phyloP scores from a whole-genome alignment of 257 asterid species.

The Cruciata laevipes region DNA sequence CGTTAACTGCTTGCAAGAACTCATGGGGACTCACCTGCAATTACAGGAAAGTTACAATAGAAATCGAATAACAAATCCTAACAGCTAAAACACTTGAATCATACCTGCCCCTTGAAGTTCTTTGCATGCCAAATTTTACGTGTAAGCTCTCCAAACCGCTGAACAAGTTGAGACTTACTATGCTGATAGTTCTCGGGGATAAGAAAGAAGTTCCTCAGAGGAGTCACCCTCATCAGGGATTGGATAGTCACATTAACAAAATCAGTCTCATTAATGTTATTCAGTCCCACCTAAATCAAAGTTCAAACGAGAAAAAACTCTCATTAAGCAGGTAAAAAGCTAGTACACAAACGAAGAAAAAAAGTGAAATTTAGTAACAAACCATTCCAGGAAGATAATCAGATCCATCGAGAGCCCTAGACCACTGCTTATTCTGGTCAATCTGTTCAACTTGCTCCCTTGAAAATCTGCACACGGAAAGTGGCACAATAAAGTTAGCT shows the following conservation, averaged over 20 bases:
- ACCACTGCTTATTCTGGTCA: constrained; percentile 83
- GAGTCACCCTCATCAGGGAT: constrained; percentile 96
- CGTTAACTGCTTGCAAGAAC: constrained; percentile 94
- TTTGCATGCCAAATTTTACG: constrained; percentile 94
- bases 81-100: neutral
- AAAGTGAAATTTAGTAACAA: constrained; percentile 10
- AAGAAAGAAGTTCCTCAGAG: constrained; percentile 94
- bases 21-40: constrained; percentile 99
- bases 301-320: constrained; percentile 14
- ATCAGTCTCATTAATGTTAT: constrained; percentile 94
- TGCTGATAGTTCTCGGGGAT: constrained; percentile 80
- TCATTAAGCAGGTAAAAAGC: neutral
- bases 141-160: constrained; percentile 91
- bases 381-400: constrained; percentile 99
- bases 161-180: constrained; percentile 89
- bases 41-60: constrained; percentile 14
- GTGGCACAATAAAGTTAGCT: neutral
- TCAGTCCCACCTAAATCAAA: constrained; percentile 75
- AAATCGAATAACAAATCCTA: neutral
- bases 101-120: constrained; percentile 97
- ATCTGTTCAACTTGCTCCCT: constrained; percentile 69
- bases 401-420: constrained; percentile 98
- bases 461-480: constrained; percentile 48
- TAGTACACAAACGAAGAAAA: neutral
- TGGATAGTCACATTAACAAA: constrained; percentile 94